Evolutionary conservation across 805 yeast species (phyloP).

Genomic region (Candida hispaniensis): DNA sequence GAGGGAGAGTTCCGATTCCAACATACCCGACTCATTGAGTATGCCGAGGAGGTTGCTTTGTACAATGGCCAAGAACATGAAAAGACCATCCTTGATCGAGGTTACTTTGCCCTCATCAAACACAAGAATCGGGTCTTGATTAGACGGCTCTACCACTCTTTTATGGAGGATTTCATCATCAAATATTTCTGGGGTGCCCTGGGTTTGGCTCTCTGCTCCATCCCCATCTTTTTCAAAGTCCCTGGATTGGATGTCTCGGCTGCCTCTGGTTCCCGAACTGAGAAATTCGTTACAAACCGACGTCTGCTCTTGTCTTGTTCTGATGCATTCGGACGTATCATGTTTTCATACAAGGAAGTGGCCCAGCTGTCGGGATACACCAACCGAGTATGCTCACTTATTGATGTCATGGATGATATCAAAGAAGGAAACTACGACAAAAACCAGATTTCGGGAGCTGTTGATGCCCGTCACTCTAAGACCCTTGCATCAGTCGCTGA

Average conservation of each 20-base stretch:
- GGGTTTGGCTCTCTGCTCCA: slow-evolving; percentile 75
- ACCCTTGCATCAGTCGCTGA: slow-evolving; percentile 16
- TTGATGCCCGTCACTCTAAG: slow-evolving; percentile 16
- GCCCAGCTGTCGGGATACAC: slow-evolving; percentile 80
- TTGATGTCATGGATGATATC: slow-evolving; percentile 48
- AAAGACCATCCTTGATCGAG: slow-evolving; percentile 60
- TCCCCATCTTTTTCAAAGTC: slow-evolving; percentile 68
- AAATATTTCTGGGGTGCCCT: slow-evolving; percentile 96
- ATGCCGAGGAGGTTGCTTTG: slow-evolving; percentile 79
- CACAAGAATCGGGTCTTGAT: slow-evolving; percentile 67
- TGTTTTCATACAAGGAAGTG: slow-evolving; percentile 72
- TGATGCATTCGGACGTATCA: slow-evolving; percentile 76
- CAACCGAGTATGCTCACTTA: slow-evolving; percentile 58
- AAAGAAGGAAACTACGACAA: slow-evolving; percentile 30
- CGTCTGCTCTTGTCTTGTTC: slow-evolving; percentile 74
- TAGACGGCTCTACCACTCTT: slow-evolving; percentile 64
- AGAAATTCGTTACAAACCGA: slow-evolving; percentile 83
- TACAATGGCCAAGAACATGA: slow-evolving; percentile 75
- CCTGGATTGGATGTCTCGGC: slow-evolving; percentile 32
- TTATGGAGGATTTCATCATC: slow-evolving; percentile 78
- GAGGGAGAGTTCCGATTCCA: slow-evolving; percentile 78
- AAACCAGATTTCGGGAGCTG: slow-evolving; percentile 21
- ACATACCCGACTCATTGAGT: slow-evolving; percentile 70
- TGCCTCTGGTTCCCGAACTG: slow-evolving; percentile 36
- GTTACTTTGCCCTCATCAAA: slow-evolving; percentile 70